phyloP scores from a whole-genome alignment of 805 yeast species.

The Wickerhamiella siamensis region DNA sequence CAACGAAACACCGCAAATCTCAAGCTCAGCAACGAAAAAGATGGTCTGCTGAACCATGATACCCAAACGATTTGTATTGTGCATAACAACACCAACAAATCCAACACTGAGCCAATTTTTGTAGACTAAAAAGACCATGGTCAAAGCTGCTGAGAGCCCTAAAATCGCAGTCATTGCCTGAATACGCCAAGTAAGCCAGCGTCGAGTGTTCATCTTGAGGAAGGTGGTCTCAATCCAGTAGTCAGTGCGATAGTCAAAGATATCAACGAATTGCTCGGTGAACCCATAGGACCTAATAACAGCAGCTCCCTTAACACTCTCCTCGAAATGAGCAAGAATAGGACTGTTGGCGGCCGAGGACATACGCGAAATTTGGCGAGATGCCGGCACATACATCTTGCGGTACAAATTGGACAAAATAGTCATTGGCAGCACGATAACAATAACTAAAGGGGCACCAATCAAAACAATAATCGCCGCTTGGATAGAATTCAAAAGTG shows the following conservation, averaged over 20 bases:
- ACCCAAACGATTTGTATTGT: constrained; percentile 74
- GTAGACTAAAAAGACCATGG: constrained; percentile 48
- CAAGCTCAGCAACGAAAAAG: constrained; percentile 84
- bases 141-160: constrained; percentile 63
- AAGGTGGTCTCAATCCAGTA: constrained; percentile 32
- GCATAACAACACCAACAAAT: constrained; percentile 75
- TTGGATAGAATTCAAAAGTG: constrained; percentile 39
- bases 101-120: constrained; percentile 62
- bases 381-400: constrained; percentile 46
- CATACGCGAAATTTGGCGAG: constrained; percentile 65
- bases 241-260: constrained; percentile 17
- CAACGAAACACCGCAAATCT: constrained; percentile 80
- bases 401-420: constrained; percentile 53
- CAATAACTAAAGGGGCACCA: constrained; percentile 55
- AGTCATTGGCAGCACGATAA: constrained; percentile 41
- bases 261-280: constrained; percentile 39
- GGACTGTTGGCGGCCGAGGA: constrained; percentile 59
- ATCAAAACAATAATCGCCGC: constrained; percentile 43
- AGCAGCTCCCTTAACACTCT: constrained; percentile 59
- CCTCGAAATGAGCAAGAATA: constrained; percentile 68
- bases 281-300: constrained; percentile 66
- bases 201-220: constrained; percentile 66
- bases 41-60: constrained; percentile 83
- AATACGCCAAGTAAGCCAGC: constrained; percentile 86
- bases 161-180: constrained; percentile 74